phyloP scores from a whole-genome alignment of 441 rosid species.

The Erysimum pusillum region DNA sequence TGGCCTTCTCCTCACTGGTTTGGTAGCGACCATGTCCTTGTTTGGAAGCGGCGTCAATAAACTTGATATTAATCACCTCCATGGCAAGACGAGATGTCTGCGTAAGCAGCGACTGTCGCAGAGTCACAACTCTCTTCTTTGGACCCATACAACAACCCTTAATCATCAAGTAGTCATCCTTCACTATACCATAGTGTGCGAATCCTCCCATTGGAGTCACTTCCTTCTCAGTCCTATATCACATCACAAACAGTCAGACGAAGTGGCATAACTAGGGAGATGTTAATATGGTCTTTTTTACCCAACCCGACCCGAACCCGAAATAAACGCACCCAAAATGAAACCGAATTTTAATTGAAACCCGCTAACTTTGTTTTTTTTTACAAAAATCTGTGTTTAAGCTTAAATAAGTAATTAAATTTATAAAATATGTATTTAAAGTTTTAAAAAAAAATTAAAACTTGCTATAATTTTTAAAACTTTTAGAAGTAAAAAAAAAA shows the following conservation, averaged over 20 bases:
- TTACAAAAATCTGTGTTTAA: too few relatives aligned
- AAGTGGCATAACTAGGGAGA: not conserved
- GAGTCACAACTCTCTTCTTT: slow-evolving; percentile 94
- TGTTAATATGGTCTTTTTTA: too few relatives aligned
- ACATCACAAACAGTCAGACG: not conserved
- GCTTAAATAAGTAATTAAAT: too few relatives aligned
- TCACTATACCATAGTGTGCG: slow-evolving; percentile 89
- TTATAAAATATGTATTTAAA: too few relatives aligned
- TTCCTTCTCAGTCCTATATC: slow-evolving; percentile 86
- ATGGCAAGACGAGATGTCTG: slow-evolving; percentile 91
- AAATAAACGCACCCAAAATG: too few relatives aligned
- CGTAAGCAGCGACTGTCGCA: slow-evolving; percentile 72
- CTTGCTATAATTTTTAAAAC: too few relatives aligned
- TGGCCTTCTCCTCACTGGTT: slow-evolving; percentile 77
- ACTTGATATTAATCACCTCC: slow-evolving; percentile 84
- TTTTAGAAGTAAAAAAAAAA: too few relatives aligned
- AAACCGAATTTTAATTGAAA: too few relatives aligned
- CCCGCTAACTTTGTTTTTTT: too few relatives aligned
- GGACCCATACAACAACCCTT: slow-evolving; percentile 96
- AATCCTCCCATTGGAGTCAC: slow-evolving; percentile 94
- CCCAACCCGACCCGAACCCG: too few relatives aligned
- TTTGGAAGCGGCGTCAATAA: slow-evolving; percentile 79
- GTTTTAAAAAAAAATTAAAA: too few relatives aligned
- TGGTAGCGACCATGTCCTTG: slow-evolving; percentile 90
- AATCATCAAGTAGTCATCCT: slow-evolving; percentile 83